Evolutionary conservation across 1,284 basidiomycete genomes (phyloP).

Genomic region (Pseudozyma flocculosa): DNA sequence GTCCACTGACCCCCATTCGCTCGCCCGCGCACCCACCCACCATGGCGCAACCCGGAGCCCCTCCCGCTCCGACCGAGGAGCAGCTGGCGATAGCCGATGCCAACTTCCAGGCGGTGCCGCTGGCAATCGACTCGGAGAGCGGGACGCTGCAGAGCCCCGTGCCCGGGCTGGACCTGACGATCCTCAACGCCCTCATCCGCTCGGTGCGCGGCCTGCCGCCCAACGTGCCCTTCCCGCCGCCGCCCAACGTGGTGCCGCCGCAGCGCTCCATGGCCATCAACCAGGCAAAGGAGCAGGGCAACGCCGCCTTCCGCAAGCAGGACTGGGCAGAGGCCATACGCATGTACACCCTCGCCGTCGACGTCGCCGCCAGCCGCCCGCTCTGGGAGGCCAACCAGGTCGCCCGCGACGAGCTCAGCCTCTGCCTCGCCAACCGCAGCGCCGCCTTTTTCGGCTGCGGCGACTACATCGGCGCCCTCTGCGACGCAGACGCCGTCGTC

Average conservation of each 20-base stretch:
- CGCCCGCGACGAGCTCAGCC: constrained; percentile 83
- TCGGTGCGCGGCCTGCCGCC: constrained; percentile 46
- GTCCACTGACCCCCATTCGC: constrained; percentile 1
- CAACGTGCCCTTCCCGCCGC: constrained; percentile 53
- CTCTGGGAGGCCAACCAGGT: constrained; percentile 83
- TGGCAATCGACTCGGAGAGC: constrained; percentile 34
- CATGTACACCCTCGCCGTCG: constrained; percentile 80
- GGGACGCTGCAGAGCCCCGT: constrained; percentile 26
- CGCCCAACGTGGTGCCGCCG: constrained; percentile 54
- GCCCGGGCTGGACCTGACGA: constrained; percentile 41
- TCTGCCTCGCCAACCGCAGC: constrained; percentile 85
- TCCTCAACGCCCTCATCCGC: constrained; percentile 55
- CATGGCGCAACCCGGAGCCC: constrained; percentile 11
- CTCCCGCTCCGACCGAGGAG: constrained; percentile 45
- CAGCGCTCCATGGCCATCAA: constrained; percentile 49
- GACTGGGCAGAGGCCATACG: constrained; percentile 74
- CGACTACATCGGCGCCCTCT: constrained; percentile 77
- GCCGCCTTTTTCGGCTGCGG: constrained; percentile 77
- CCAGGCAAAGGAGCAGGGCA: constrained; percentile 55
- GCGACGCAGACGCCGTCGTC: constrained; percentile 88
- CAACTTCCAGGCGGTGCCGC: constrained; percentile 34
- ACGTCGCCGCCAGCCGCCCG: constrained; percentile 77
- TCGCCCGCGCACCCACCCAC: neutral
- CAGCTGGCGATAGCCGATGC: constrained; percentile 50
- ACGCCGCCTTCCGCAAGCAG: constrained; percentile 46